Conservation (phyloP, 1,284 basidiomycete species). For the Salmacisia buchloeana region DNA sequence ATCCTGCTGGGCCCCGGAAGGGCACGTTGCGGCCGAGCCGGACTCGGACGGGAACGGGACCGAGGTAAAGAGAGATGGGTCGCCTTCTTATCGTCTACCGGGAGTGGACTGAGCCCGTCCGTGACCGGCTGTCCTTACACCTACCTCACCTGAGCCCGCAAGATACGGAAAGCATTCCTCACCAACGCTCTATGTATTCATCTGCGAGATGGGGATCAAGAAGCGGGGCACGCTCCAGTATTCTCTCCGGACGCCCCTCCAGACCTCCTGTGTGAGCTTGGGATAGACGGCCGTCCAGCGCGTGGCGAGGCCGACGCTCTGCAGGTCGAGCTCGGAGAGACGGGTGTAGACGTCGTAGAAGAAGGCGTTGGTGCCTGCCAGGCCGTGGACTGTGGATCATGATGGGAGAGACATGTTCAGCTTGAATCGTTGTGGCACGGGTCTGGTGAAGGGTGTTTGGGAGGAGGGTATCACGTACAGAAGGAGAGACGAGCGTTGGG, state of each 20-base stretch:
- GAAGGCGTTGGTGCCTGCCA: constrained; percentile 80
- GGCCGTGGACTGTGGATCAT: constrained; percentile 64
- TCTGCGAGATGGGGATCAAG: constrained; percentile 23
- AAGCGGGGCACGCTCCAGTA: constrained; percentile 42
- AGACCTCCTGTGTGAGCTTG: constrained; percentile 30
- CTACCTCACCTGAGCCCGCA: background rate
- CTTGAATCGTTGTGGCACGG: background rate
- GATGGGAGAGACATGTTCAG: background rate
- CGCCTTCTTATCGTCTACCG: too few species aligned
- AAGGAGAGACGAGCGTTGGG: constrained; percentile 71
- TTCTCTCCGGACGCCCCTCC: constrained; percentile 39
- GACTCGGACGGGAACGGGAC: too few species aligned
- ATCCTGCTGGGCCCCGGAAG: too few species aligned
- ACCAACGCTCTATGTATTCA: constrained; percentile 9
- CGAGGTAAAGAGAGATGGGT: too few species aligned
- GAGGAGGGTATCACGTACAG: constrained; percentile 50
- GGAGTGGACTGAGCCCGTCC: too few species aligned
- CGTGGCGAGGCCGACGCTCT: constrained; percentile 69
- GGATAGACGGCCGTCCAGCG: constrained; percentile 68
- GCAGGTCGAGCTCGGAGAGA: constrained; percentile 77
- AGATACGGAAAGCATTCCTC: background rate
- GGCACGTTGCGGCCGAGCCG: too few species aligned
- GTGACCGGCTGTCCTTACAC: too few species aligned
- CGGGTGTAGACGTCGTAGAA: constrained; percentile 82
- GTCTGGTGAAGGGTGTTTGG: background rate